These are phyloP conservation scores for Trichoderma breve DNA, from an alignment of 2,329 filamentous ascomycete species.

Conservation along the genomic window DNA sequence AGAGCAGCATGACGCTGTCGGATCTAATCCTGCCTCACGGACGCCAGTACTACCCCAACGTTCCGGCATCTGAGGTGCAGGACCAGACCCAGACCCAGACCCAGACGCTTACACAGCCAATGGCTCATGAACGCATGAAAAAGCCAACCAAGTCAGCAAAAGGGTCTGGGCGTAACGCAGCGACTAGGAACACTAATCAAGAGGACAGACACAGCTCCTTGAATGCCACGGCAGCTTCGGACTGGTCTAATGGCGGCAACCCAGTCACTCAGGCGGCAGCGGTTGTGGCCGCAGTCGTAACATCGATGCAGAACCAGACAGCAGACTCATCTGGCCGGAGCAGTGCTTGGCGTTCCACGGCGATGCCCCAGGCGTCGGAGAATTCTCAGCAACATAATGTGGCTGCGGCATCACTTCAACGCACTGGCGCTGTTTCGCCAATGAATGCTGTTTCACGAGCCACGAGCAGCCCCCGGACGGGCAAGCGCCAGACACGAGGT, in stretches of 20 bases:
- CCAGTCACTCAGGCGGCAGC: conserved; percentile 13
- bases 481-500: conserved; percentile 33
- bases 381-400: conserved; percentile 25
- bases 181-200: not conserved
- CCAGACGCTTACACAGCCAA: not conserved
- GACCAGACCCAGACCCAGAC: not conserved
- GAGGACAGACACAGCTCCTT: not conserved
- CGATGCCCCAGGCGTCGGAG: conserved; percentile 24
- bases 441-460: conserved; percentile 29
- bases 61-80: not conserved
- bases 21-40: conserved; percentile 24
- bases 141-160: not conserved
- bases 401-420: conserved; percentile 27
- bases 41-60: conserved; percentile 24
- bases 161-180: not conserved
- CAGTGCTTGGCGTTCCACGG: conserved; percentile 7
- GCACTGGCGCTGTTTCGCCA: conserved; percentile 33
- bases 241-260: conserved; percentile 6
- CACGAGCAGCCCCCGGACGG: conserved; percentile 33
- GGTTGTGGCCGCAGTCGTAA: not conserved
- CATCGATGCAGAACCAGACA: conserved; percentile 9
- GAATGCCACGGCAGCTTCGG: not conserved
- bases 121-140: not conserved
- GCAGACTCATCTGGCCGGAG: not conserved
- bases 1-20: conserved; percentile 4